These are phyloP conservation scores for Ascochyta koolunga DNA, from an alignment of 2,329 filamentous ascomycete genomes.

Conservation along the genomic window DNA sequence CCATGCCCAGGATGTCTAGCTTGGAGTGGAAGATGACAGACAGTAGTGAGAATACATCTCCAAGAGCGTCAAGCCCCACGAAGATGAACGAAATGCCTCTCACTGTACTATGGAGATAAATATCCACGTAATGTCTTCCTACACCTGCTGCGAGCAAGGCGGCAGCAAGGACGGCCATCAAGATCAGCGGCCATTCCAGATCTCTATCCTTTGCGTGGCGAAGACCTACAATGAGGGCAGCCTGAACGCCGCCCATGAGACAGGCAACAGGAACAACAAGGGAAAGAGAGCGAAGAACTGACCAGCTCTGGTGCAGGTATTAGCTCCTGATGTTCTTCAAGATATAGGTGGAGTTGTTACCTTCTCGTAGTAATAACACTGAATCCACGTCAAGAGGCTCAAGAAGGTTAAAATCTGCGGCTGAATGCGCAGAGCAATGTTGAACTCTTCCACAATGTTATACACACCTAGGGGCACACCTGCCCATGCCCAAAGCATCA, in stretches of 20 bases:
- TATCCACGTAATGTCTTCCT: conserved; percentile 72
- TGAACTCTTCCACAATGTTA: conserved; percentile 61
- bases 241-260: conserved; percentile 65
- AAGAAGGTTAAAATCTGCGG: conserved; percentile 62
- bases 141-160: conserved; percentile 69
- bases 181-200: conserved; percentile 65
- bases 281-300: conserved; percentile 54
- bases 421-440: conserved; percentile 61
- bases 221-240: conserved; percentile 64
- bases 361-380: conserved; percentile 62
- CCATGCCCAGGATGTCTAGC: conserved; percentile 66
- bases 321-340: background rate
- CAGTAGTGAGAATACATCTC: conserved; percentile 70
- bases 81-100: conserved; percentile 76
- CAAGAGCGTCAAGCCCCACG: conserved; percentile 71
- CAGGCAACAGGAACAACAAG: conserved; percentile 59
- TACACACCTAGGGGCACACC: conserved; percentile 70
- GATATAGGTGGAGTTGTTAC: conserved; percentile 5
- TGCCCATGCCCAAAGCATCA: conserved; percentile 73
- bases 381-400: conserved; percentile 61
- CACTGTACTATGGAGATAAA: conserved; percentile 69
- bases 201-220: conserved; percentile 53
- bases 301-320: conserved; percentile 56
- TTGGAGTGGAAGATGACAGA: conserved; percentile 67
- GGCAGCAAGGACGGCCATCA: conserved; percentile 72